Evolutionary conservation across 1,284 basidiomycete genomes (phyloP), one percentile per base, ranked within the genome.

Genomic region (Puccinia sorghi): DNA sequence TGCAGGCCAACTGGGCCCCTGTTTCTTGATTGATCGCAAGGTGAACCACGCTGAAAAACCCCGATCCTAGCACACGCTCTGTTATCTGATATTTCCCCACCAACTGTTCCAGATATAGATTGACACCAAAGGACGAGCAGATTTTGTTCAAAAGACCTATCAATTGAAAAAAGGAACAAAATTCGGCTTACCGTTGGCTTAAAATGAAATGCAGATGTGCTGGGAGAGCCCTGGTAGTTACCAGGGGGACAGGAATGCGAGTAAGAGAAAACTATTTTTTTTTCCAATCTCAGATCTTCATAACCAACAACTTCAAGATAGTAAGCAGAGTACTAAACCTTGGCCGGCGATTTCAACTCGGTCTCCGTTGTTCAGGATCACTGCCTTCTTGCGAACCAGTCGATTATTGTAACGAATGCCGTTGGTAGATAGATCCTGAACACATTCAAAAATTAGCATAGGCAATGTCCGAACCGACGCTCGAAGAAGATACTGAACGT

Each of bases 41-140:
- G 57, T 78, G 75, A 12, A 78, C 75, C 3, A 78, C 57, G 54
- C 75, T 78, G 43, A 78, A 78, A 67, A 78, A 78, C 17, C 75
- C 75, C 25, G 75, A 78, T 15, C 75, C 75, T 20, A 78, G 46
- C 22, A 78, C 66, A 9, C 75, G 50, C 25, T 78, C 67, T 4
- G 75, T 78, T 37, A 78, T 59, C 3, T 12, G 50, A 70, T 78
- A 78, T 27, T 66, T 66, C 46, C 66, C 75, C 37, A 78, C 56
- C 11, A 37, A 70, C 67, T 78, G 52, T 3, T 27, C n/a, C 9
- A 61, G 39, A 48, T 39, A 6, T n/a, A n/a, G n/a, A n/a, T n/a
- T n/a, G n/a, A n/a, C n/a, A n/a, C 20, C 9, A 56, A 41, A 43
- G 15, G 27, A 56, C 25, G 3, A 71, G 11, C 5, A 17, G 20